Percentiles rank a stretch among this genome's conserved stretches.
Conservation (phyloP, 2,329 filamentous ascomycete genomes). For the Monosporascus ibericus region DNA sequence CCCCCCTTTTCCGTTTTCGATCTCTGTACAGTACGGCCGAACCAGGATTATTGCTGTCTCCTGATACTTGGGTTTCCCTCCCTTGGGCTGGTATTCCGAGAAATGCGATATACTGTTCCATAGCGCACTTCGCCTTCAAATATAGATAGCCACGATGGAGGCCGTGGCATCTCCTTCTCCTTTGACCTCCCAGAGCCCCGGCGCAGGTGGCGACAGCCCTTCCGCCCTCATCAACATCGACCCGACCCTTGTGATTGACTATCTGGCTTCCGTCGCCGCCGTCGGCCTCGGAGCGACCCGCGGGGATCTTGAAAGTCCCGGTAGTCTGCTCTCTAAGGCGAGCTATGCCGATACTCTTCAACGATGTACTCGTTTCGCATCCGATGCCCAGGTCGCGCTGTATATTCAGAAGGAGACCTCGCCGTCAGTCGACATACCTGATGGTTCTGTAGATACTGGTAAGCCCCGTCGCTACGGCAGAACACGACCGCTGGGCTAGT, state of each 20-base stretch:
- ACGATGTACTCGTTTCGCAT: constrained; percentile 82
- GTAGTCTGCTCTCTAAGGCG: constrained; percentile 73
- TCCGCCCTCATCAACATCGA: constrained; percentile 54
- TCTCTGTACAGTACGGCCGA: neutral
- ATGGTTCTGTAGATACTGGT: constrained; percentile 42
- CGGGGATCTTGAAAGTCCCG: constrained; percentile 71
- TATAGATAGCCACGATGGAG: constrained; percentile 40
- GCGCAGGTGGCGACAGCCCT: constrained; percentile 39
- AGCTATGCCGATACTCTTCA: constrained; percentile 74
- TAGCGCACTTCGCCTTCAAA: constrained; percentile 10
- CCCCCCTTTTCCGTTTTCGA: too few relatives aligned
- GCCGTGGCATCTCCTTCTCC: constrained; percentile 42
- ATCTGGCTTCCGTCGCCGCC: constrained; percentile 64
- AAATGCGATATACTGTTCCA: constrained; percentile 15
- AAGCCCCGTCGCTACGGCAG: constrained; percentile 15
- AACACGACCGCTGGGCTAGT: neutral
- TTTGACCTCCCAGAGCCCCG: constrained; percentile 32
- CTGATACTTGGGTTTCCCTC: constrained; percentile 4
- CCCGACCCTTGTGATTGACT: constrained; percentile 63
- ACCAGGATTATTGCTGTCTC: constrained; percentile 1
- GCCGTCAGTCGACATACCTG: constrained; percentile 44
- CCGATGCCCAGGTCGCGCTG: constrained; percentile 78
- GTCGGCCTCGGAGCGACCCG: constrained; percentile 69
- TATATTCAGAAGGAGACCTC: constrained; percentile 84
- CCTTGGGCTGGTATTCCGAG: constrained; percentile 14